A percentile compares a stretch with the other conserved stretches of the same genome.
phyloP scores from a whole-genome alignment of 2,329 filamentous ascomycete genomes.

The Diaporthe sp. region DNA sequence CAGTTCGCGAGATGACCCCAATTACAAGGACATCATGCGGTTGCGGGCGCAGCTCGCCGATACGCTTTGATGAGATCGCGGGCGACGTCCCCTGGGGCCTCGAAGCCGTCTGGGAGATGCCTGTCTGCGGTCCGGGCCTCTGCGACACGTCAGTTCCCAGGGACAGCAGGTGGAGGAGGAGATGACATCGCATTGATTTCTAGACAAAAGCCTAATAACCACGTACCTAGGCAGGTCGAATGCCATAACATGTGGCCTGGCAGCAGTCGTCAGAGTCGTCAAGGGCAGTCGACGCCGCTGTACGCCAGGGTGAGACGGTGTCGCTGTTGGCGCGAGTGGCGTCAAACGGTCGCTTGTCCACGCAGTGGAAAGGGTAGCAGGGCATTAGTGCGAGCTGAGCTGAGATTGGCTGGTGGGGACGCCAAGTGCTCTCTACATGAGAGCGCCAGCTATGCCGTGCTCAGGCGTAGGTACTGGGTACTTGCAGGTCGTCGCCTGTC shows the following conservation, averaged over 20 bases:
- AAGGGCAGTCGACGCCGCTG: constrained; percentile 8
- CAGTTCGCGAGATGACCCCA: constrained; percentile 26
- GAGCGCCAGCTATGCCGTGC: too few relatives aligned
- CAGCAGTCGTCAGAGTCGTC: not conserved
- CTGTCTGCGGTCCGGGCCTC: constrained; percentile 16
- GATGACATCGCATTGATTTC: constrained; percentile 1
- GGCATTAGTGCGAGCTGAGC: not conserved
- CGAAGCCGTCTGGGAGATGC: constrained; percentile 23
- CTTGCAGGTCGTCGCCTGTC: not conserved
- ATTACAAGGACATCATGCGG: constrained; percentile 26
- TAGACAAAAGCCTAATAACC: not conserved
- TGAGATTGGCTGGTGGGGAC: not conserved
- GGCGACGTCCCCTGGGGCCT: constrained; percentile 1
- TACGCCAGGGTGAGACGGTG: constrained; percentile 7
- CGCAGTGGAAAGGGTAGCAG: not conserved
- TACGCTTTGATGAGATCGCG: constrained; percentile 29
- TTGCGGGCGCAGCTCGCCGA: constrained; percentile 15
- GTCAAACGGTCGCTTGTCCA: constrained; percentile 24
- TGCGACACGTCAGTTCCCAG: constrained; percentile 14
- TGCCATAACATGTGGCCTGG: not conserved
- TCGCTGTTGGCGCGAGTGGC: constrained; percentile 25
- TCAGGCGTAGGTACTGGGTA: not conserved
- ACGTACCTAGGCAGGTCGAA: not conserved
- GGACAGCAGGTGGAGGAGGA: not conserved
- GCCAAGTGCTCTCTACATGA: not conserved